Base-by-base conservation (phyloP, 2,329 filamentous ascomycete genomes). In the Coniochaeta prunicola region DNA sequence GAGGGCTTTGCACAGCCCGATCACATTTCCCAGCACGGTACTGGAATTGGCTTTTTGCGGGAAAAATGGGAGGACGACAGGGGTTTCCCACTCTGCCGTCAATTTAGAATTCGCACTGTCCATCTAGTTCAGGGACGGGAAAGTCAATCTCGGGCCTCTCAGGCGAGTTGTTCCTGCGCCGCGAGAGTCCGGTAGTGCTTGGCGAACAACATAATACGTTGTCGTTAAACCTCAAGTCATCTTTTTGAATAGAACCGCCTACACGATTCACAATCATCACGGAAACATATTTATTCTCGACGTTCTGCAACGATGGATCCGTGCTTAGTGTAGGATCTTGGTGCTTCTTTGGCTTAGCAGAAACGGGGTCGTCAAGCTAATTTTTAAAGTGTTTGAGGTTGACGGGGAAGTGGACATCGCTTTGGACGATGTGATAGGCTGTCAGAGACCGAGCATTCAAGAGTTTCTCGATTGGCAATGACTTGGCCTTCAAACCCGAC, bases 111-210 rank as follows among this genome's bases (percentile, higher is more conserved):
- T 30, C 24, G 45, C 45, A 50, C 45, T 50, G 45, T 50, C 24
- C n/a, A 15, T 26, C 19, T 2, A 28, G 10, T 8, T 50, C 45
- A 12, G 12, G 45, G 45, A 28, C 17, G 5, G 36, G 45, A 30
- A 30, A 50, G 45, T 50, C 45, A 50, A 50, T 50, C 24, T 50
- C n/a, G n/a, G n/a, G n/a, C n/a, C n/a, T n/a, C n/a, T n/a, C n/a
- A n/a, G n/a, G n/a, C n/a, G n/a, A n/a, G n/a, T n/a, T n/a, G n/a
- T n/a, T n/a, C n/a, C n/a, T n/a, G n/a, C n/a, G n/a, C n/a, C n/a
- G n/a, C n/a, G n/a, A n/a, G n/a, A n/a, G n/a, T n/a, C n/a, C n/a
- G n/a, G n/a, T n/a, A n/a, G n/a, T 45, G 19, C 7, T 15, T n/a
- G 1, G 21, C 5, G 10, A 24, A 45, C 13, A 24, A 24, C 13